Base-by-base conservation (phyloP, 2,329 filamentous ascomycete species). In the Botrytis elliptica region DNA sequence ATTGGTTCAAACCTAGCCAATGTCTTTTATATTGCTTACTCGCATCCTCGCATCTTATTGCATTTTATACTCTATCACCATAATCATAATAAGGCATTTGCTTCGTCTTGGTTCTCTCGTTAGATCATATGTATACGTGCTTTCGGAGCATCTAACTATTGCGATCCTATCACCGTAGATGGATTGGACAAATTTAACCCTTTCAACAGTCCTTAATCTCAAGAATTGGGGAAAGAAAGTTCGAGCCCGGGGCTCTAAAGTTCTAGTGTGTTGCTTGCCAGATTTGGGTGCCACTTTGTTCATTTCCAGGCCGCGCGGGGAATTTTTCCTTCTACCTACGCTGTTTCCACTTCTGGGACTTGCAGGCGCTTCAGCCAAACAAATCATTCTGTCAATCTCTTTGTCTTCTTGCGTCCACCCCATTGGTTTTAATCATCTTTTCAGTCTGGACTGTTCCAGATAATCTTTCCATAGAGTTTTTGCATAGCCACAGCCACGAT, bases 271-370 rank as follows among this genome's bases (percentile, higher is more conserved):
- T 66, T 66, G 64, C 44, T 36, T 16, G 46, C 33, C 14, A 38
- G 38, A 20, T 40, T 22, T 67, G 46, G 65, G 46, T 55, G 46
- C 64, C 44, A 66, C 63, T 52, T 38, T 67, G 64, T 52, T 29
- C 64, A 67, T 67, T 67, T 66, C 62, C 63, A 66, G 44, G 64
- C 64, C 44, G 44, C 44, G 44, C 44, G 44, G 64, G 44, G 44
- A 52, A 38, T 40, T 40, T 40, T 55, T 29, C 40, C 33, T 40
- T 29, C 33, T 29, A 38, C 22, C 33, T 67, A 7, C 42, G 14
- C 8, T 25, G 63, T 36, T 66, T 42, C 65, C 36, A 68, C n/a
- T 55, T 55, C 33, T 67, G 44, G 44, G 14, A 52, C 49, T 25
- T 52, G 49, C 49, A 52, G 49, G 22, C 49, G 49, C 49, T 52